Base-by-base conservation (phyloP, 805 yeast genomes). In the Komagataella ulmi region DNA sequence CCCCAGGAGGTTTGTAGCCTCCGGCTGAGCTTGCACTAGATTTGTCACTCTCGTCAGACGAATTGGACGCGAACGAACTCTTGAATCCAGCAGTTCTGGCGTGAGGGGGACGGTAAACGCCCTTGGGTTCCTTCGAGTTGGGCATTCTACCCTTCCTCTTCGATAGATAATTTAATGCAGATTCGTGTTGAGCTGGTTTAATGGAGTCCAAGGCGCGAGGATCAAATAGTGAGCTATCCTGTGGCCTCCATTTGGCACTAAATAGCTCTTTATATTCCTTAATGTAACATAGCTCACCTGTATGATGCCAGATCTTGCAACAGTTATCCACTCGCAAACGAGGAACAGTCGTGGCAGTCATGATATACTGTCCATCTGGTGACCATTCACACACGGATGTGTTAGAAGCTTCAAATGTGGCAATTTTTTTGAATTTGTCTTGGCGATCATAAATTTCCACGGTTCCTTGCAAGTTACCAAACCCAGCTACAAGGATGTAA, bases 321-420 rank as follows among this genome's bases (percentile, higher is more conserved):
- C 97, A 91, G 65, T 93, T 93, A 69, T 95, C 99, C 46, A 93
- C 99, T 62, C 99, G 81, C 59, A 93, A 77, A 60, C 99, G 79
- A 56, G 99, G 99, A 18, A 97, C 81, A 0, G 98, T 93, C 4
- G 98, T 95, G 17, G 99, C 98, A 14, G 98, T 91, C 66, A 93
- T 71, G 53, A 93, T 81, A 63, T 76, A 89, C 61, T 93, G 81
- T 44, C 99, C 98, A 68, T 93, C 95, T 7, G 99, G 99, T 2
- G 95, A 83, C 99, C 99, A 93, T 65, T 87, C 88, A 66, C 97
- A 91, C 47, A 85, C 95, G n/a, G 95, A 84, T 14, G 98, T 89
- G 71, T 93, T 95, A 47, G 96, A 71, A 12, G 98, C 99, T 62
- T 88, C 87, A 61, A 93, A 85, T 17, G 87, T 76, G 18, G 89